Base-by-base conservation (phyloP, 257 asterid genomes). In the Lycium ferocissimum region DNA sequence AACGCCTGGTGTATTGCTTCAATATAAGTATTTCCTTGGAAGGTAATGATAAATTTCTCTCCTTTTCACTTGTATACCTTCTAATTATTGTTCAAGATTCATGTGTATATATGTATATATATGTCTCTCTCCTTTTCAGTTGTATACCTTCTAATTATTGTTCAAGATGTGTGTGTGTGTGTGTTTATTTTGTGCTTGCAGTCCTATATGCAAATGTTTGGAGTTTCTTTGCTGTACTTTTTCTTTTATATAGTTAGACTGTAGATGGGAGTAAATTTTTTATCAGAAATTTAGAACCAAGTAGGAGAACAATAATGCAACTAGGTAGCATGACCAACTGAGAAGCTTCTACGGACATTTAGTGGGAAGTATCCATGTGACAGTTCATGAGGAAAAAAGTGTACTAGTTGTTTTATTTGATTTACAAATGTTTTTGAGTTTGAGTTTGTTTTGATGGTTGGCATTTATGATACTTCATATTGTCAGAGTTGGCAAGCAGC, bases 1-100 rank as follows among this genome's bases (percentile, higher is more conserved):
- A 49, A 94, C 97, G 5, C 95, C 99, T 1, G 90, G 90, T 22
- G 83, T 89, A 12, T 9, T 85, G 37, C 45, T n/a, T 65, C 99
- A 97, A 56, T 95, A 92, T 71, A 97, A 86, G 80, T 93, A 91
- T 86, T 97, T 97, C 87, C 90, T 93, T 15, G 98, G 98, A 86
- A 93, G 99, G 99, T 96, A 91, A 67, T n/a, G 53, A 53, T 59
- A 35, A 11, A 57, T 84, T 38, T 59, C 47, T 62, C 33, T 40
- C 67, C n/a, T 78, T 65, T 15, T 9, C 49, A 6, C 57, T 49
- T 76, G 15, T 35, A 20, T 7, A 20, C 26, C 12, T n/a, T 71
- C 56, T 10, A 72, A 72, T 72, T 72, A 10, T 43, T 45, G 33
- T 38, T 70, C 54, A 7, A 70, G 79, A 70, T 70, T 33, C 26